These are phyloP conservation scores for Plasmodium cynomolgi DNA, from an alignment of 169 alveolate species.

Conservation along the genomic window DNA sequence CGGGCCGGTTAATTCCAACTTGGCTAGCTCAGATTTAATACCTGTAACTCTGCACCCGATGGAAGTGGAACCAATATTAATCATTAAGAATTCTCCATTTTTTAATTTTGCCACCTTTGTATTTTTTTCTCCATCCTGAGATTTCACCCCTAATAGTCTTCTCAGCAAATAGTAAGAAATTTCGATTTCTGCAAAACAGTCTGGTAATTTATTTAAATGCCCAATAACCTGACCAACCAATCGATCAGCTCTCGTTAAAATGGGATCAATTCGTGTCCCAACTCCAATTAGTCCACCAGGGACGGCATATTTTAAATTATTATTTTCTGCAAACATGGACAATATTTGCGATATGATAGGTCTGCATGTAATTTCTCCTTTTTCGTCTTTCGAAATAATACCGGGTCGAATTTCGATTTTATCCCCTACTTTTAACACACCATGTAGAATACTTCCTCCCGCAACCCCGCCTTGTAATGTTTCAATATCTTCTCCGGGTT, in stretches of 20 bases:
- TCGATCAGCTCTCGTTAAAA: conserved; percentile 97
- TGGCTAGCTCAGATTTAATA: conserved; percentile 92
- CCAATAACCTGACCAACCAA: conserved; percentile 98
- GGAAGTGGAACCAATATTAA: conserved; percentile 97
- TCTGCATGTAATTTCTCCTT: conserved; percentile 91
- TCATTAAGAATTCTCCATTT: conserved; percentile 97
- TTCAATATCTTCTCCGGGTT: conserved; percentile 98
- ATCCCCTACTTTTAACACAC: conserved; percentile 97
- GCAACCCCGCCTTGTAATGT: conserved; percentile 99
- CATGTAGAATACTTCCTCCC: conserved; percentile 98
- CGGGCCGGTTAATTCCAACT: conserved; percentile 92
- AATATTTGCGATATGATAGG: conserved; percentile 92
- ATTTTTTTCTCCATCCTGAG: conserved; percentile 90
- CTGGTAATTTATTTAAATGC: conserved; percentile 96
- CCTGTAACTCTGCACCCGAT: conserved; percentile 96
- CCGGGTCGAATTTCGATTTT: conserved; percentile 99
- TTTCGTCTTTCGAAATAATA: conserved; percentile 90
- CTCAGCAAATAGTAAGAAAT: conserved; percentile 89
- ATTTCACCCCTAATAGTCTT: conserved; percentile 92
- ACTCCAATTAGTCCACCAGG: conserved; percentile 98
- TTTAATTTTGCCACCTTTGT: conserved; percentile 95
- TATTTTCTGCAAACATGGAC: conserved; percentile 97
- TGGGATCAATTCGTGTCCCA: conserved; percentile 98
- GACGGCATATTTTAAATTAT: conserved; percentile 97
- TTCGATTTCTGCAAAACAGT: conserved; percentile 95